A percentile compares a stretch with the other conserved stretches of the same genome.
Conservation (phyloP, 306 rosid genomes). For the Senna siamea region DNA sequence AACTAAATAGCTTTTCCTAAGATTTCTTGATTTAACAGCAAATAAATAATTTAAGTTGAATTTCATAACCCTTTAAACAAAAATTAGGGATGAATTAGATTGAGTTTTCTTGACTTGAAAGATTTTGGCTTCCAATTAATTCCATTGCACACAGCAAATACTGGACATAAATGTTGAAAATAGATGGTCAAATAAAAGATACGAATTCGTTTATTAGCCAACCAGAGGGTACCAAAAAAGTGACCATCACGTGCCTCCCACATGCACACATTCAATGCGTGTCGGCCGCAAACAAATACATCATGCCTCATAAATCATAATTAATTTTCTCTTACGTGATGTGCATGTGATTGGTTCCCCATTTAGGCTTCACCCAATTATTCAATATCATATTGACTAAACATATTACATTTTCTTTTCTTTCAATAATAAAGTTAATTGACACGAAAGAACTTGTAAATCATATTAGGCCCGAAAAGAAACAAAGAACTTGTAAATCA, state of each 20-base stretch:
- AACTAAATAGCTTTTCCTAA: neutral
- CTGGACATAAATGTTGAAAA: neutral
- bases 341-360: constrained; percentile 37
- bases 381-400: neutral
- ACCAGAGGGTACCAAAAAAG: constrained; percentile 22
- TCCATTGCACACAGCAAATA: no score
- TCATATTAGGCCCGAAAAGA: no score
- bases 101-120: neutral
- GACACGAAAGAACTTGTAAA: no score
- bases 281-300: constrained; percentile 43
- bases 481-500: no score
- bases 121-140: neutral
- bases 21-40: neutral
- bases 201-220: neutral
- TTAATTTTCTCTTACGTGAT: constrained; percentile 40
- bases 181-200: neutral
- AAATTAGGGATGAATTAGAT: neutral
- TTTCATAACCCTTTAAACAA: neutral
- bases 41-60: neutral
- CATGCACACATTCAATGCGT: constrained; percentile 36
- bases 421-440: neutral
- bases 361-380: neutral
- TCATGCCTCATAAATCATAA: neutral
- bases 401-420: neutral
- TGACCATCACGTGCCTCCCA: constrained; percentile 51